Conservation (phyloP, 2,329 filamentous ascomycete species). For the Penicillium sp. region DNA sequence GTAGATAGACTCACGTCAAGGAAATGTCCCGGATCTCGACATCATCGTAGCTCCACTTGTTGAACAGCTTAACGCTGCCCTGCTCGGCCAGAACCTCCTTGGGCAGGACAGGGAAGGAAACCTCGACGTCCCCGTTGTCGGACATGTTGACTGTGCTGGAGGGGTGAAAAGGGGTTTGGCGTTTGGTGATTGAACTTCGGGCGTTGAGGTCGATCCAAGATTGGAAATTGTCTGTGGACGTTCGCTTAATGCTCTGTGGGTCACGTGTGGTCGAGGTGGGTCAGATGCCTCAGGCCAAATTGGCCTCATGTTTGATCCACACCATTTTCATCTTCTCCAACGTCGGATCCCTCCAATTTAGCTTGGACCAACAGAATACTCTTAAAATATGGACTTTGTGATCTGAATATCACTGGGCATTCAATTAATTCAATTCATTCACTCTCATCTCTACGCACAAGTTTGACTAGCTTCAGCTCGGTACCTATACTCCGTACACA, state of each 20-base stretch:
- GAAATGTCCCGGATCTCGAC: conserved; percentile 99
- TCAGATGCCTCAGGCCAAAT: neutral
- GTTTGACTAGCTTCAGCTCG: neutral
- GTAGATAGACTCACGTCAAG: conserved; percentile 76
- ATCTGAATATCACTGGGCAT: neutral
- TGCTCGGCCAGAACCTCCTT: conserved; percentile 90
- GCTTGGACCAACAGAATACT: neutral
- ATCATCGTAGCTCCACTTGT: conserved; percentile 98
- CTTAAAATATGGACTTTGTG: neutral
- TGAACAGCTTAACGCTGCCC: conserved; percentile 94
- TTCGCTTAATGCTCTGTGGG: conserved; percentile 43
- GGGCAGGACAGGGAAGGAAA: conserved; percentile 77
- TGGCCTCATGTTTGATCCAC: neutral
- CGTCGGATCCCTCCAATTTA: neutral
- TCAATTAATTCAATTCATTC: neutral
- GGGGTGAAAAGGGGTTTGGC: conserved; percentile 43
- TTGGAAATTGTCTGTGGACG: conserved; percentile 41
- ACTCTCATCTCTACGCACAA: neutral
- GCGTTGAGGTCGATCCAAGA: conserved; percentile 31
- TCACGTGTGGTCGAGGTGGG: conserved; percentile 16
- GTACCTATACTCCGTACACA: neutral
- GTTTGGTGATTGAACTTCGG: conserved; percentile 42
- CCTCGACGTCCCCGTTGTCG: conserved; percentile 92
- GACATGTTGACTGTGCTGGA: conserved; percentile 70
- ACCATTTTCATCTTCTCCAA: neutral